Conservation (phyloP, 768 basidiomycete genomes). For the Cystobasidium ongulense region DNA sequence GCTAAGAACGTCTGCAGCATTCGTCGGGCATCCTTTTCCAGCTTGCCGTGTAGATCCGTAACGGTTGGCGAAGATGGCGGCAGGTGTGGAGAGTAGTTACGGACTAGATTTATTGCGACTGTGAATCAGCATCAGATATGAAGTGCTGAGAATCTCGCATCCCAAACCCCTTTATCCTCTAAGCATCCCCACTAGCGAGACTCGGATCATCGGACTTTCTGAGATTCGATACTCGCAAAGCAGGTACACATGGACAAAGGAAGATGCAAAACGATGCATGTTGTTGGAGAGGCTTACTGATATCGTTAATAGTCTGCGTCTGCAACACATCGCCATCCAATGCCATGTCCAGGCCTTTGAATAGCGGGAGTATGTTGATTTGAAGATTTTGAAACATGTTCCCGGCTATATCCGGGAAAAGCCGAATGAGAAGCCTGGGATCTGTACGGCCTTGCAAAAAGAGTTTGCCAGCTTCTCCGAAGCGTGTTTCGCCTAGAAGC, state of each 20-base stretch:
- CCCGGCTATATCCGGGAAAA: constrained; percentile 7
- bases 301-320: constrained; percentile 28
- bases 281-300: constrained; percentile 34
- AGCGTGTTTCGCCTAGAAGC: constrained; percentile 7
- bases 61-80: constrained; percentile 31
- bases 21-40: constrained; percentile 21
- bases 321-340: constrained; percentile 9
- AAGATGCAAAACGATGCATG: too few relatives aligned
- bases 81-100: constrained; percentile 40
- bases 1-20: constrained; percentile 26
- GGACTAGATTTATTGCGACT: constrained; percentile 38
- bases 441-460: neutral
- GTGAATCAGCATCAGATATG: neutral
- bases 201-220: too few relatives aligned
- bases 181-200: too few relatives aligned
- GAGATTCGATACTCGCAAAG: too few relatives aligned
- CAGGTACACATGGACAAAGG: too few relatives aligned
- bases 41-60: constrained; percentile 26
- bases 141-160: too few relatives aligned
- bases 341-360: neutral
- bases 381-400: neutral
- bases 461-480: constrained; percentile 12
- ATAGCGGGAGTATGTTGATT: neutral
- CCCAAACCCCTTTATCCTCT: too few relatives aligned
- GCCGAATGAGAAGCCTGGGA: constrained; percentile 5